These are phyloP conservation scores for Kwoniella dendrophila DNA, from an alignment of 768 basidiomycete genomes.

Conservation along the genomic window DNA sequence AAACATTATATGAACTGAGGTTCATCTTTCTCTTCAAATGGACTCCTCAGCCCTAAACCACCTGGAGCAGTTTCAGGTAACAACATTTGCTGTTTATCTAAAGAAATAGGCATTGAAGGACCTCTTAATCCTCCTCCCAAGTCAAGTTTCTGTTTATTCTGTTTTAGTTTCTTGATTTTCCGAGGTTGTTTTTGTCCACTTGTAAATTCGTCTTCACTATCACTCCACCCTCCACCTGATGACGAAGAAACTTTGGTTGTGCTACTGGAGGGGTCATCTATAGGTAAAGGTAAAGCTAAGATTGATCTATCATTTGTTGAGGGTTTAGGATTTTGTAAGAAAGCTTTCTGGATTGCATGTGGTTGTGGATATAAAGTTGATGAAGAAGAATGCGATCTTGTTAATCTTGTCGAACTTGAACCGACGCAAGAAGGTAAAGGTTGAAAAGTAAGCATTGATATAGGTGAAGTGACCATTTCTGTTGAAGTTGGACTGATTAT, in stretches of 20 bases:
- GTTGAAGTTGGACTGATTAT: background rate
- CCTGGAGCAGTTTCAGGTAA: background rate
- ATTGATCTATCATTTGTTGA: constrained; percentile 21
- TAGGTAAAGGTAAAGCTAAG: constrained; percentile 21
- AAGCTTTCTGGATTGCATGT: constrained; percentile 16
- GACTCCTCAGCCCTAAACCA: constrained; percentile 29
- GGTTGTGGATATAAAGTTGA: constrained; percentile 11
- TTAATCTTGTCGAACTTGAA: constrained; percentile 22
- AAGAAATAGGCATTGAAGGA: background rate
- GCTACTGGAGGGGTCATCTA: background rate
- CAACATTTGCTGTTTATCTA: constrained; percentile 13
- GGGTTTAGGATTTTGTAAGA: constrained; percentile 21
- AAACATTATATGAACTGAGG: constrained; percentile 3
- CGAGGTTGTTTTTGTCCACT: background rate
- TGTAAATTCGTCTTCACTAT: constrained; percentile 30
- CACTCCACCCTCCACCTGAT: constrained; percentile 25
- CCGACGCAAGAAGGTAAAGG: constrained; percentile 1
- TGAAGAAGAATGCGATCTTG: constrained; percentile 35
- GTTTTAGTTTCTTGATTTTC: constrained; percentile 23
- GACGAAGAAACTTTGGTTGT: background rate
- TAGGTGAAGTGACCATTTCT: constrained; percentile 8
- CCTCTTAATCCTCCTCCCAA: constrained; percentile 1
- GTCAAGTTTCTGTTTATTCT: background rate
- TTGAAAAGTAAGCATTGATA: background rate
- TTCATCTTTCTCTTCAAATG: constrained; percentile 41